Conservation (phyloP, 2,329 filamentous ascomycete genomes). For the Xylaria sp. region DNA sequence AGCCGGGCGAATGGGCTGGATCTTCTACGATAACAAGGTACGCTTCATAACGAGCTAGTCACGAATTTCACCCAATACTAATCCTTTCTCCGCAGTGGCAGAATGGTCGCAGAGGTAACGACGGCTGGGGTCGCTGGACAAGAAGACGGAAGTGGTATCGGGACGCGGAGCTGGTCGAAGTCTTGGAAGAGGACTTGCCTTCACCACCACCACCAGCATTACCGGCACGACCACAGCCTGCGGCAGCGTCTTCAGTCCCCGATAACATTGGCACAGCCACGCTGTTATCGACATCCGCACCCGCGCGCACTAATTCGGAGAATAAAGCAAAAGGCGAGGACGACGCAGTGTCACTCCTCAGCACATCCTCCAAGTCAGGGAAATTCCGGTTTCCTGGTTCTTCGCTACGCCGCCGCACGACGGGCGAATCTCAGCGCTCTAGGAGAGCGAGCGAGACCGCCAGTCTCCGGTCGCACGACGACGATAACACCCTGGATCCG, state of each 20-base stretch:
- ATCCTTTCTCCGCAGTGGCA: conserved; percentile 72
- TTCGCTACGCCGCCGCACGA: conserved; percentile 41
- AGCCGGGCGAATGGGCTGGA: conserved; percentile 82
- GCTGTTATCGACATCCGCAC: conserved; percentile 6
- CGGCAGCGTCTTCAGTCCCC: conserved; percentile 35
- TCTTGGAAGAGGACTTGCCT: conserved; percentile 51
- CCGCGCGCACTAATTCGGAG: conserved; percentile 34
- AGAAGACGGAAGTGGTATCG: conserved; percentile 94
- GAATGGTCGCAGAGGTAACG: conserved; percentile 81
- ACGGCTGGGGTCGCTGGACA: conserved; percentile 96
- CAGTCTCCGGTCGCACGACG: conserved; percentile 52
- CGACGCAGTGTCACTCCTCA: conserved; percentile 45
- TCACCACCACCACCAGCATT: conserved; percentile 44
- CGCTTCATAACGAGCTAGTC: conserved; percentile 35
- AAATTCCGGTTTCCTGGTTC: conserved; percentile 42
- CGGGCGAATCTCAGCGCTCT: conserved; percentile 48
- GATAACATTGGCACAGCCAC: conserved; percentile 31
- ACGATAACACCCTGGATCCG: conserved; percentile 45
- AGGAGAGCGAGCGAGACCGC: conserved; percentile 56
- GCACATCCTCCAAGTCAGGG: conserved; percentile 47
- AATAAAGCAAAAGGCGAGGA: conserved; percentile 41
- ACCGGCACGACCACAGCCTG: conserved; percentile 44
- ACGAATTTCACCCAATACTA: conserved; percentile 11
- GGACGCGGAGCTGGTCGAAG: conserved; percentile 92
- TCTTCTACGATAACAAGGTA: conserved; percentile 98